phyloP scores from a whole-genome alignment of 1,284 basidiomycete genomes.

The Cryptococcus neoformans region DNA sequence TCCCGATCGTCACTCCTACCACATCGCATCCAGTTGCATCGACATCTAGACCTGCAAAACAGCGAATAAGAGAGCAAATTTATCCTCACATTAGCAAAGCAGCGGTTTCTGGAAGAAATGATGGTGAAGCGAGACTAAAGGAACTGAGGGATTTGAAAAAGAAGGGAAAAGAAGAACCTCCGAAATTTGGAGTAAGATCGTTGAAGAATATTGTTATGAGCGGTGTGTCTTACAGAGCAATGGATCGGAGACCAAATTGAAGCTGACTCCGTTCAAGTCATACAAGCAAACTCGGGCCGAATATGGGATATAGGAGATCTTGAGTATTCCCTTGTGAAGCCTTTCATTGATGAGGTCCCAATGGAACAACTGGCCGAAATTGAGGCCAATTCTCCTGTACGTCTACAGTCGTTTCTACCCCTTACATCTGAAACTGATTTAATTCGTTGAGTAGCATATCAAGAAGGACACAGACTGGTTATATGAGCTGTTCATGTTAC shows the following conservation, averaged over 20 bases:
- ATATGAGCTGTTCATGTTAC: constrained; percentile 37
- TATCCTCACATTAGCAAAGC: neutral
- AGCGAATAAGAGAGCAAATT: neutral
- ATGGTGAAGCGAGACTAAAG: constrained; percentile 11
- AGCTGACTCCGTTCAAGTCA: constrained; percentile 14
- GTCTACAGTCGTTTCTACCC: constrained; percentile 1
- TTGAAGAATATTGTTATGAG: constrained; percentile 14
- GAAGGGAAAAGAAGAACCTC: neutral
- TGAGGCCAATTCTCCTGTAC: constrained; percentile 28
- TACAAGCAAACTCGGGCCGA: constrained; percentile 22
- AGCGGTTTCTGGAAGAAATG: neutral
- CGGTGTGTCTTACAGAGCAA: constrained; percentile 8
- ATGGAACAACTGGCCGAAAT: constrained; percentile 37
- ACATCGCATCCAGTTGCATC: neutral
- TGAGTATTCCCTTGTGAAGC: constrained; percentile 27
- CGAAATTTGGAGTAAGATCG: constrained; percentile 9
- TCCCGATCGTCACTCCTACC: neutral
- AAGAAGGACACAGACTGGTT: constrained; percentile 45
- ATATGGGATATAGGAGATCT: constrained; percentile 43
- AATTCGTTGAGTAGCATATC: constrained; percentile 25
- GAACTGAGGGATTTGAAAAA: constrained; percentile 16
- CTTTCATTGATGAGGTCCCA: constrained; percentile 33
- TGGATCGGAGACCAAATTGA: neutral
- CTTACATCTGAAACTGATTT: neutral
- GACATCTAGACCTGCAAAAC: neutral